Base-by-base conservation (phyloP, 2,329 filamentous ascomycete genomes). In the Colletotrichum phormii region DNA sequence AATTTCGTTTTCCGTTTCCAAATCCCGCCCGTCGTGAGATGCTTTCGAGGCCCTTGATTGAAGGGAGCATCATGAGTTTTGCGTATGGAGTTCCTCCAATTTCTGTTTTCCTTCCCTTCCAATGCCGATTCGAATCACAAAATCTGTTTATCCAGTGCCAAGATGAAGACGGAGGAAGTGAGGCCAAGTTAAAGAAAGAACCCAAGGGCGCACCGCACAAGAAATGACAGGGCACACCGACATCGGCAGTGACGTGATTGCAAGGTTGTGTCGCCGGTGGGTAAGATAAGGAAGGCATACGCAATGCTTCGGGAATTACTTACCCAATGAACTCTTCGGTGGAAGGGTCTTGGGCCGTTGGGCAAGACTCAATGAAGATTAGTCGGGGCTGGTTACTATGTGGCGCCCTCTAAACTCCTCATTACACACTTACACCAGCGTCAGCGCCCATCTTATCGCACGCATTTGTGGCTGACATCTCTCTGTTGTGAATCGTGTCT, bases 231-330 rank as follows among this genome's bases (percentile, higher is more conserved):
- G 51, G 22, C 26, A 64, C 59, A 68, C 70, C 70, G 70, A 72
- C 70, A 72, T 72, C 70, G 70, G 70, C 70, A 72, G 54, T 72
- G 70, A 70, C 66, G 65, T 70, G 70, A 69, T 72, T 70, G 59
- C 70, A 55, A 72, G 70, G 70, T 72, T 59, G 53, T 64, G 70
- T 42, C 66, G 35, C 53, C 37, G 60, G 66, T 60, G 65, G 70
- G 70, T 69, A 60, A 72, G 66, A 70, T 60, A 55, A 72, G 60
- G 64, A 46, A 51, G 54, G 54, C 65, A 35, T 64, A 69, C 65
- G 65, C 70, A 64, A 72, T 22, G 31, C 60, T 29, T 57, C 65
- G 65, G 65, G 65, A 22, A 69, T 69, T 60, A 55, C 37, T 55
- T 49, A 18, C 60, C 61, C 59, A 64, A 72, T 64, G 15, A 60